These are phyloP conservation scores for Aristolochia contorta DNA, from an alignment of 164 flowering plant genomes.

Conservation along the genomic window DNA sequence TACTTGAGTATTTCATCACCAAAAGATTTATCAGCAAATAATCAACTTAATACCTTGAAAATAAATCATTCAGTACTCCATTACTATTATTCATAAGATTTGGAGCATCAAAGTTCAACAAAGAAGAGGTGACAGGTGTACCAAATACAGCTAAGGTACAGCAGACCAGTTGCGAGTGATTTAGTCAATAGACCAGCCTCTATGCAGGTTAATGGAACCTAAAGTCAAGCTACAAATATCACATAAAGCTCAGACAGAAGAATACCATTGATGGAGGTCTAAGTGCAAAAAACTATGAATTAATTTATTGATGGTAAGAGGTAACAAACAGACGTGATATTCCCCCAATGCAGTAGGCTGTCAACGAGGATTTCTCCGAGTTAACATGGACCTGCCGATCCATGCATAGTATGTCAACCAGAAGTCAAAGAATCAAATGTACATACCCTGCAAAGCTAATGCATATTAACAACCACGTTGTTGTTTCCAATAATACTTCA, in stretches of 20 bases:
- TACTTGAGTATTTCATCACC: too few species aligned
- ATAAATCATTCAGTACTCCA: too few species aligned
- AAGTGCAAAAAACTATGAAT: conserved; percentile 6
- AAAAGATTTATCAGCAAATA: too few species aligned
- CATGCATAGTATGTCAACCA: conserved; percentile 18
- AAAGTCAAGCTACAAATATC: neutral
- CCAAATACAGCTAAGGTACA: too few species aligned
- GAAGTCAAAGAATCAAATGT: neutral
- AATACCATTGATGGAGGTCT: conserved; percentile 9
- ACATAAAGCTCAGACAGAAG: neutral
- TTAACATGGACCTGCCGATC: conserved; percentile 24
- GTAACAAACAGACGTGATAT: conserved; percentile 20
- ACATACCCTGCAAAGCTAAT: neutral
- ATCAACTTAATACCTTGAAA: too few species aligned
- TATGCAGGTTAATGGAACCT: conserved; percentile 4
- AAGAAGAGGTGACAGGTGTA: too few species aligned
- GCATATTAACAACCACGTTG: neutral
- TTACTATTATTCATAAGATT: too few species aligned
- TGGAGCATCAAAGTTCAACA: too few species aligned
- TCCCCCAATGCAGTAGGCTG: conserved; percentile 30
- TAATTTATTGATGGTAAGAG: conserved; percentile 13
- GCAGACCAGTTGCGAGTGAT: too few species aligned
- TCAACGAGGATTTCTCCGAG: conserved; percentile 18
- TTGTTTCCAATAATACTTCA: neutral
- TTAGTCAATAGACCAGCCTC: neutral